These are phyloP conservation scores for Teunomyces atbi DNA, from an alignment of 805 yeast species.

Conservation along the genomic window DNA sequence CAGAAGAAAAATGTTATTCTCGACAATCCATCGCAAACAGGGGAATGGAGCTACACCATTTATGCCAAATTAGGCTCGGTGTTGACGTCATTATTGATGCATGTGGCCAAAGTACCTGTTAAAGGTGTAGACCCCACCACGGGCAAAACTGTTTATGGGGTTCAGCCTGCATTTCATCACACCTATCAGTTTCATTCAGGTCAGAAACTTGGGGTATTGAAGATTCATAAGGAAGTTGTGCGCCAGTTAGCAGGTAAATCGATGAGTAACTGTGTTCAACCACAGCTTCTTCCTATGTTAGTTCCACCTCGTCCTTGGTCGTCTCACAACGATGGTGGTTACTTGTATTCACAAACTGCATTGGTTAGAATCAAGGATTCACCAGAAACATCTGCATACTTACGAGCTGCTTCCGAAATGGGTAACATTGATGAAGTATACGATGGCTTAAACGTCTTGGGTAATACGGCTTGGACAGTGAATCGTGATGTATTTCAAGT, in stretches of 20 bases:
- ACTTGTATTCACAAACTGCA: constrained; percentile 57
- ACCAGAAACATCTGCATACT: constrained; percentile 86
- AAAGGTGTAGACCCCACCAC: constrained; percentile 80
- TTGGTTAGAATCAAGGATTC: constrained; percentile 79
- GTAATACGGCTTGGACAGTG: constrained; percentile 89
- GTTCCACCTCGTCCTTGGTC: constrained; percentile 90
- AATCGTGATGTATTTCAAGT: constrained; percentile 68
- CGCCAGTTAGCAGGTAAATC: constrained; percentile 66
- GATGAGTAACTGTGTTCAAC: constrained; percentile 65
- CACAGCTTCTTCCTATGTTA: constrained; percentile 91
- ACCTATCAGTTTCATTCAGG: constrained; percentile 81
- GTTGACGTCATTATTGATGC: constrained; percentile 68
- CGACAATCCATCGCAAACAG: constrained; percentile 10
- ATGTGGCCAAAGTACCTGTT: constrained; percentile 80
- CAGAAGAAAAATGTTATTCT: constrained; percentile 11
- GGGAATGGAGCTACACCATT: constrained; percentile 22
- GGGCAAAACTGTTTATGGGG: constrained; percentile 60
- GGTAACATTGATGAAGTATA: constrained; percentile 65
- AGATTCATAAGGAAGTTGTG: constrained; percentile 67
- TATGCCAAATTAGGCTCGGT: constrained; percentile 76
- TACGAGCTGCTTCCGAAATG: constrained; percentile 77
- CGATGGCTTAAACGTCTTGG: constrained; percentile 81
- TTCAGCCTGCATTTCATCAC: constrained; percentile 89
- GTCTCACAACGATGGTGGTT: constrained; percentile 81
- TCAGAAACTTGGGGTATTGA: constrained; percentile 75